Evolutionary conservation across 768 basidiomycete genomes (phyloP), one percentile per base, ranked within the genome.

Genomic region (Pholiota molesta): DNA sequence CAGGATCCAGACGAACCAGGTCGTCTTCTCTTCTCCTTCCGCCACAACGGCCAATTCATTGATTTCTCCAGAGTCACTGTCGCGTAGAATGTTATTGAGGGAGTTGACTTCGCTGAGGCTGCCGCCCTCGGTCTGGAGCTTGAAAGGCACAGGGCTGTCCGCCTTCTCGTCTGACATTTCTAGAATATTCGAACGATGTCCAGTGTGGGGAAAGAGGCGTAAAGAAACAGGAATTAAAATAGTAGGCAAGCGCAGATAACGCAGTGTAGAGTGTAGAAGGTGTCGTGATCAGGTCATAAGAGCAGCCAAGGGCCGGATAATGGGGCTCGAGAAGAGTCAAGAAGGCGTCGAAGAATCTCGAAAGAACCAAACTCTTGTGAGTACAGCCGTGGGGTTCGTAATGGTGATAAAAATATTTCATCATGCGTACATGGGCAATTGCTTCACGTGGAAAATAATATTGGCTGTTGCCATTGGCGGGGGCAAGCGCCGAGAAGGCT

Each of bases 1-100:
- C 44, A 94, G 80, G n/a, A 87, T 75, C 89, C 90, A 91, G 2
- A 93, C 85, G 64, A 92, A 92, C 81, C 82, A 84, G 0, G 89
- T 89, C 23, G 86, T 87, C 62, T 74, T 75, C 61, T 88, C 87
- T 61, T 89, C 88, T 13, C 86, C 87, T 65, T 89, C 88, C 17
- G 83, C 84, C 10, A 86, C 81, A 7, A 86, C 83, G 0, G 81
- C 78, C 57, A 84, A 69, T 65, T 88, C 87, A 54, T 84, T 86
- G 51, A 88, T 85, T 65, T 86, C 86, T 23, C 83, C 85, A 5
- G 73, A 74, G 55, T 76, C 74, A n/a, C 64, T 68, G 45, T 72
- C 68, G 23, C 61, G 69, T 1, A 69, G 54, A 31, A 71, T 45
- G 49, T 70, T 60, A 21, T 70, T 62, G 44, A 70, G 42, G 10